These are phyloP conservation scores for Phytophthora fragariaefolia DNA, from an alignment of 352 stramenopile species.

Conservation along the genomic window DNA sequence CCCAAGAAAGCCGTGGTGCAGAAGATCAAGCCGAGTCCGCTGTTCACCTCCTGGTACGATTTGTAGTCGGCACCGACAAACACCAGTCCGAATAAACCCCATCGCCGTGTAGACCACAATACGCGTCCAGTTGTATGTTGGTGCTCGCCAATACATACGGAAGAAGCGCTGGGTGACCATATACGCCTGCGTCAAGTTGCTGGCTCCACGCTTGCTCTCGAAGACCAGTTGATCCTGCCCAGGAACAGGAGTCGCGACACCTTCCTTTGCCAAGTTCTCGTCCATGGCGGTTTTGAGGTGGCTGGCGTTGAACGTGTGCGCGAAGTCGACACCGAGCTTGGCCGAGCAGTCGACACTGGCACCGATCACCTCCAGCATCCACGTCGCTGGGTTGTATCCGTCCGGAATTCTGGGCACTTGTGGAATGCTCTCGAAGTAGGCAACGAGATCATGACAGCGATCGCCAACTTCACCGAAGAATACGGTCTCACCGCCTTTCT, in stretches of 20 bases:
- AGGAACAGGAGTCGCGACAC: constrained; percentile 15
- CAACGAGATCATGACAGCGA: constrained; percentile 27
- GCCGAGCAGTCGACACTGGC: constrained; percentile 44
- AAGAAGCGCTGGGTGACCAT: constrained; percentile 60
- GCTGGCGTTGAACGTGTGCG: constrained; percentile 32
- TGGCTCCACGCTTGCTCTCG: constrained; percentile 40
- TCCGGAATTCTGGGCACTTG: constrained; percentile 47
- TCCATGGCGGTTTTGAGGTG: constrained; percentile 27
- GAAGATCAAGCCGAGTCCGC: constrained; percentile 80
- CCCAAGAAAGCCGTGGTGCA: constrained; percentile 77
- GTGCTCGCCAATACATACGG: constrained; percentile 78
- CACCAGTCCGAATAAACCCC: constrained; percentile 60
- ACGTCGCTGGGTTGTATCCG: constrained; percentile 68
- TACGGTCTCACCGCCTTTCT: constrained; percentile 50
- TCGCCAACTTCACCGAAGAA: constrained; percentile 53
- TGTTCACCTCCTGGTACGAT: constrained; percentile 49
- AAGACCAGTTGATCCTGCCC: constrained; percentile 36
- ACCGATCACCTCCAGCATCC: constrained; percentile 81
- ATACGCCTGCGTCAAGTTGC: constrained; percentile 31
- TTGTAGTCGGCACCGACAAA: constrained; percentile 45
- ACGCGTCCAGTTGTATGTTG: constrained; percentile 80
- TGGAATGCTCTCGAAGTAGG: constrained; percentile 60
- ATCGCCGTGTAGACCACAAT: constrained; percentile 51
- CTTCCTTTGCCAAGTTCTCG: constrained; percentile 32
- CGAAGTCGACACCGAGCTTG: constrained; percentile 40